Percentiles rank a stretch among this genome's conserved stretches.
These are phyloP conservation scores for Trichophaea hybrida DNA, from an alignment of 2,329 filamentous ascomycete genomes.

Conservation along the genomic window DNA sequence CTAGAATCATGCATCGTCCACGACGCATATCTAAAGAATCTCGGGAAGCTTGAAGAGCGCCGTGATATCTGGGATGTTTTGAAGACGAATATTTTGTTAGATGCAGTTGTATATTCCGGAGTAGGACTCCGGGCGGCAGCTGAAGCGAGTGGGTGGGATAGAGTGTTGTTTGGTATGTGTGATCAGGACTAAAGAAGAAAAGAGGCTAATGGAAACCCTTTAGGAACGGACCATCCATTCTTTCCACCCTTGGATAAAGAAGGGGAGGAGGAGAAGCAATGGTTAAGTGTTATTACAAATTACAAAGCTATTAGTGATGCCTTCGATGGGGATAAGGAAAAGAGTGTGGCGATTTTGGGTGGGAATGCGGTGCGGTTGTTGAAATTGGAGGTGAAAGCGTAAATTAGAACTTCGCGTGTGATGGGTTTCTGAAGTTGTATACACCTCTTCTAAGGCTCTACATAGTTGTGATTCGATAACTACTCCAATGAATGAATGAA, in stretches of 20 bases:
- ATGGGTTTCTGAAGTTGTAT: too few species aligned
- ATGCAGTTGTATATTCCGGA: conserved; percentile 71
- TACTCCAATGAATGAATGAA: too few species aligned
- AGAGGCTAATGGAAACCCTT: background rate
- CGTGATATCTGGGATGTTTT: conserved; percentile 49
- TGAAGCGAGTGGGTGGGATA: conserved; percentile 50
- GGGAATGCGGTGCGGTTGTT: conserved; percentile 35
- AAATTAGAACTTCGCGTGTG: too few species aligned
- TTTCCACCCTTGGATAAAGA: conserved; percentile 58
- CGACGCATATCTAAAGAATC: conserved; percentile 57
- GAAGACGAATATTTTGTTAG: conserved; percentile 67
- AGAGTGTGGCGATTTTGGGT: conserved; percentile 31
- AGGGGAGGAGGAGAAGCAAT: conserved; percentile 30
- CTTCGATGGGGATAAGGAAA: conserved; percentile 27
- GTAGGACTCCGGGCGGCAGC: conserved; percentile 58
- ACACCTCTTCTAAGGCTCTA: too few species aligned
- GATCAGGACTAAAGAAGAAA: background rate
- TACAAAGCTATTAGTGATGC: conserved; percentile 34
- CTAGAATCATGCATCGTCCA: conserved; percentile 80
- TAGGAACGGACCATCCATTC: conserved; percentile 64
- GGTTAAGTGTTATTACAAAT: conserved; percentile 37
- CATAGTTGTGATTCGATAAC: too few species aligned
- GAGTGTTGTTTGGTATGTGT: conserved; percentile 54
- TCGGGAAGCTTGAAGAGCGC: conserved; percentile 43
- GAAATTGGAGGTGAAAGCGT: conserved; percentile 24